phyloP scores from a whole-genome alignment of 2,329 filamentous ascomycete genomes.

The Calonectria henricotiae region DNA sequence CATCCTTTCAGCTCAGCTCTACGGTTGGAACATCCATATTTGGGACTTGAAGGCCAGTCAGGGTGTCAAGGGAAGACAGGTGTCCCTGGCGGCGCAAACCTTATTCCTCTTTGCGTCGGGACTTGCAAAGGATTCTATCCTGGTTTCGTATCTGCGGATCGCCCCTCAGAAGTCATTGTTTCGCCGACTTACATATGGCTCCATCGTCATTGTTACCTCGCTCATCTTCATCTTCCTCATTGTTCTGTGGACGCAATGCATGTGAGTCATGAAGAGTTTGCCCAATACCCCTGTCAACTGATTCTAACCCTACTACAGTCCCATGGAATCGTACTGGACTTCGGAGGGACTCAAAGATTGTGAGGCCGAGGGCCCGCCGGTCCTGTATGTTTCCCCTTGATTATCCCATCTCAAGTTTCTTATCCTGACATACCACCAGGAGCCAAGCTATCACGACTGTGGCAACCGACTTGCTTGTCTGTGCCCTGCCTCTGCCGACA shows the following conservation, averaged over 20 bases:
- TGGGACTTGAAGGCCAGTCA: slow-evolving; percentile 56
- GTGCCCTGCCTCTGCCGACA: slow-evolving; percentile 58
- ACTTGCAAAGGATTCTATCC: slow-evolving; percentile 61
- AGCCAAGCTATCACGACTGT: slow-evolving; percentile 56
- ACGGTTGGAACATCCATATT: slow-evolving; percentile 60
- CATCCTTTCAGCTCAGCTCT: slow-evolving; percentile 57
- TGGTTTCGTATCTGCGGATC: slow-evolving; percentile 61
- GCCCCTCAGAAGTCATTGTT: slow-evolving; percentile 56
- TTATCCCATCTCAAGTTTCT: not conserved
- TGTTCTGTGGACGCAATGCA: slow-evolving; percentile 59
- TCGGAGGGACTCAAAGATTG: slow-evolving; percentile 51
- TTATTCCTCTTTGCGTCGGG: slow-evolving; percentile 60
- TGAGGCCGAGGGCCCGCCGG: slow-evolving; percentile 51
- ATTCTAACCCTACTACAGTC: slow-evolving; percentile 29
- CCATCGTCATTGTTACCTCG: slow-evolving; percentile 52
- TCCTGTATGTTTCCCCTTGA: slow-evolving; percentile 45
- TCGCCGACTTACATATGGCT: slow-evolving; percentile 52
- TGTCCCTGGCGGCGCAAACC: slow-evolving; percentile 61
- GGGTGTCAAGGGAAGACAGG: slow-evolving; percentile 55
- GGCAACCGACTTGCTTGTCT: slow-evolving; percentile 58
- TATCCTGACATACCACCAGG: slow-evolving; percentile 36
- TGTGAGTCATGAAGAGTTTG: slow-evolving; percentile 44
- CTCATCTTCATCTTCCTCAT: slow-evolving; percentile 56
- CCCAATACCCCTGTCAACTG: no score
- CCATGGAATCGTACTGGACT: slow-evolving; percentile 49